Evolutionary conservation across 495 filamentous ascomycete species (phyloP).

Genomic region (Glonium stellatum): DNA sequence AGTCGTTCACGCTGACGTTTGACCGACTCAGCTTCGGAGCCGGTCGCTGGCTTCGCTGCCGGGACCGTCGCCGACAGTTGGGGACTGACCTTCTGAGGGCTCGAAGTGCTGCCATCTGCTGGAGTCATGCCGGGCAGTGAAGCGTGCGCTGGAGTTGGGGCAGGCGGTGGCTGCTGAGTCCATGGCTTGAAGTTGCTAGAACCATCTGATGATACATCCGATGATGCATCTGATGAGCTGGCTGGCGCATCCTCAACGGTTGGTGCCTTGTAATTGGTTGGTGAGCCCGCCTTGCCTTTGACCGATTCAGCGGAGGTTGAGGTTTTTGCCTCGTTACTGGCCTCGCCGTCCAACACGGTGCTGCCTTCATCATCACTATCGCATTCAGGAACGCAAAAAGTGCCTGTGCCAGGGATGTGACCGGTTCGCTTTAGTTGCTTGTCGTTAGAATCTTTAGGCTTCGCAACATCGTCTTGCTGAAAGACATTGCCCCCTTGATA

Average conservation of each 20-base stretch:
- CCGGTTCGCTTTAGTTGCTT: neutral
- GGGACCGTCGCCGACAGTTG: too few relatives aligned
- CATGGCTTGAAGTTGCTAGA: neutral
- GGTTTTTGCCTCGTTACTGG: neutral
- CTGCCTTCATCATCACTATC: neutral
- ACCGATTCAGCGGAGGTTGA: neutral
- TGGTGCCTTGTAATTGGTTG: neutral
- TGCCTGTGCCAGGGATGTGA: neutral
- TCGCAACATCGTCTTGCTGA: neutral
- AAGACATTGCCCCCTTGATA: constrained; percentile 2
- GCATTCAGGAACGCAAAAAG: neutral
- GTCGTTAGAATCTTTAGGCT: neutral
- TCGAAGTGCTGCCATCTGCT: neutral
- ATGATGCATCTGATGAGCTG: neutral
- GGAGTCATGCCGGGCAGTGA: neutral
- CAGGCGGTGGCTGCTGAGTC: constrained; percentile 5
- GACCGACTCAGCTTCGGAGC: neutral
- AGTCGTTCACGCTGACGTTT: neutral
- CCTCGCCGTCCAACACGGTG: neutral
- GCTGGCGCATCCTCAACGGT: neutral
- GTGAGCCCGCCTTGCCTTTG: neutral
- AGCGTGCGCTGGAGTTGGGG: constrained; percentile 1
- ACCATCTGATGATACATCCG: neutral
- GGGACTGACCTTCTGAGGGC: too few relatives aligned
- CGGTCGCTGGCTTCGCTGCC: neutral